Evolutionary conservation across 2,329 filamentous ascomycete genomes (phyloP).

Genomic region (Botrytis hyacinthi): DNA sequence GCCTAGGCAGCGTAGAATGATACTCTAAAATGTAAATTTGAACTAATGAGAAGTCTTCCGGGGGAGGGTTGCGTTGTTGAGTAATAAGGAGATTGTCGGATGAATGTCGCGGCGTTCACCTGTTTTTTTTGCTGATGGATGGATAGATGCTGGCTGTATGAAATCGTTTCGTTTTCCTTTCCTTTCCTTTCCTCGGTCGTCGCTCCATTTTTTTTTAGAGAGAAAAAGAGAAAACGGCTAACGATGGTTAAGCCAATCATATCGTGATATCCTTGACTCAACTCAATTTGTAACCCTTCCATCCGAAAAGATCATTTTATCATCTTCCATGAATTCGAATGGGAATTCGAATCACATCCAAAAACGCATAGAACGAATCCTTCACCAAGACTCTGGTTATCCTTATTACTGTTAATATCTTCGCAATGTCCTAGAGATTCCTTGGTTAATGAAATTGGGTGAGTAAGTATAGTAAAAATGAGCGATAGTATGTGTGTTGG

Average conservation of each 20-base stretch:
- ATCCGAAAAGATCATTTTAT: not conserved
- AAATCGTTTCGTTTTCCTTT: not conserved
- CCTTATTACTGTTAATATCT: not conserved
- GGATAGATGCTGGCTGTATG: not conserved
- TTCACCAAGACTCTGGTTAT: not conserved
- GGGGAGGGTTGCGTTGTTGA: conserved; percentile 2
- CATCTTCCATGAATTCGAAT: not conserved
- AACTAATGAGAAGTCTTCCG: conserved; percentile 5
- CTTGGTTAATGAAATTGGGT: not conserved
- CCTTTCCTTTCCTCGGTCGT: conserved; percentile 1
- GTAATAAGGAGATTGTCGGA: conserved; percentile 5
- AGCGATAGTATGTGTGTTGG: conserved; percentile 16
- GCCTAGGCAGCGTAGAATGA: conserved; percentile 4
- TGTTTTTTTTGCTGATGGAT: not conserved
- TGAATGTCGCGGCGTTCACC: conserved; percentile 8
- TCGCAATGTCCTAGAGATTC: not conserved
- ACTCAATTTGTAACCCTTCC: not conserved
- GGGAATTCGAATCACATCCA: not conserved
- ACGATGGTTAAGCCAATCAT: conserved; percentile 16
- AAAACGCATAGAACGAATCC: not conserved
- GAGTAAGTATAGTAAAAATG: conserved; percentile 6
- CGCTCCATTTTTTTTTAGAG: conserved; percentile 5
- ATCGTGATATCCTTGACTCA: not conserved
- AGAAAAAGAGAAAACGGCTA: conserved; percentile 3
- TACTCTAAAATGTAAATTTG: not conserved